These are phyloP conservation scores for Suhomyces sp. DNA, from an alignment of 805 yeast species.

Conservation along the genomic window DNA sequence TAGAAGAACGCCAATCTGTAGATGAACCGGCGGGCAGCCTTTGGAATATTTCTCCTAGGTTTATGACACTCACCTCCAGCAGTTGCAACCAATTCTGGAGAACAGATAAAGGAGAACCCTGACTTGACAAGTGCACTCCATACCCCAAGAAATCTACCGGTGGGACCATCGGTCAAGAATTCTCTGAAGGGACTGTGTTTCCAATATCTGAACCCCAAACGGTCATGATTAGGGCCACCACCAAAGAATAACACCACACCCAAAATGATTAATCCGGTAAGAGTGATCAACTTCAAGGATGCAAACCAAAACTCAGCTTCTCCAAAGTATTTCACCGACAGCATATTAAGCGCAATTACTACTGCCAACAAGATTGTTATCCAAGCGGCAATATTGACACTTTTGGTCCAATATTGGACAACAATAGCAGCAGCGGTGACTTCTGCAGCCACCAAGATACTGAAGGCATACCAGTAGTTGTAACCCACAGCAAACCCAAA, in stretches of 20 bases:
- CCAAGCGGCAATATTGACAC: conserved; percentile 39
- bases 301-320: conserved; percentile 40
- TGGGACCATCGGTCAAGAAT: conserved; percentile 38
- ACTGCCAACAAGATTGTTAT: conserved; percentile 33
- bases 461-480: conserved; percentile 35
- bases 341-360: conserved; percentile 25
- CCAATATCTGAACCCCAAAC: conserved; percentile 49
- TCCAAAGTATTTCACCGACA: conserved; percentile 33
- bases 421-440: conserved; percentile 44
- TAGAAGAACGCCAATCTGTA: conserved; percentile 48
- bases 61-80: conserved; percentile 59
- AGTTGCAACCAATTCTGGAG: conserved; percentile 55
- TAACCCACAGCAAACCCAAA: conserved; percentile 36
- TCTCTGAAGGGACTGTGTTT: conserved; percentile 36
- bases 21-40: conserved; percentile 59
- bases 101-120: conserved; percentile 27
- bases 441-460: conserved; percentile 36
- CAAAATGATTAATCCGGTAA: conserved; percentile 31
- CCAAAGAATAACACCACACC: conserved; percentile 39
- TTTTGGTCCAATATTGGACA: conserved; percentile 34
- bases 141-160: conserved; percentile 20
- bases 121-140: conserved; percentile 29
- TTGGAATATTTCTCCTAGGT: conserved; percentile 60
- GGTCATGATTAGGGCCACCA: conserved; percentile 38
- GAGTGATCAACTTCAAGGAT: conserved; percentile 29